Percentiles rank a stretch among this genome's conserved stretches.
phyloP scores from a whole-genome alignment of 805 yeast genomes.

The Blastobotrys americana region DNA sequence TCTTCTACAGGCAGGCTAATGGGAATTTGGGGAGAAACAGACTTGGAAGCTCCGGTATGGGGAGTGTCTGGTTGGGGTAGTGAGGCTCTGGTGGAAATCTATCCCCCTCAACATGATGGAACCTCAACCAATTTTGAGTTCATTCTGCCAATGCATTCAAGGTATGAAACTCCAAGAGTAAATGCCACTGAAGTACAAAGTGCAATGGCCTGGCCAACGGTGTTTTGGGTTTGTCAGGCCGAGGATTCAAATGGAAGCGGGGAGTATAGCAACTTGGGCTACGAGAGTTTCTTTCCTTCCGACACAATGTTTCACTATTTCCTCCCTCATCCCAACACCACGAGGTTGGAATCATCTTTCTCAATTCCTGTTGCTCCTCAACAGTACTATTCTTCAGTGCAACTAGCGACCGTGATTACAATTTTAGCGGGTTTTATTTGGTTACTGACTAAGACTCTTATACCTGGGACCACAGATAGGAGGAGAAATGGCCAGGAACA shows the following conservation, averaged over 20 bases:
- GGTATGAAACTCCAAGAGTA: constrained; percentile 40
- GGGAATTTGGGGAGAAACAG: constrained; percentile 47
- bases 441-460: constrained; percentile 22
- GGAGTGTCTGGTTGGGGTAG: constrained; percentile 41
- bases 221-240: constrained; percentile 48
- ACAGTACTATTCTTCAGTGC: constrained; percentile 28
- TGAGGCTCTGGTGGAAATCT: constrained; percentile 36
- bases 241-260: constrained; percentile 33
- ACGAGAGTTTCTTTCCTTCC: constrained; percentile 41
- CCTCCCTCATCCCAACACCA: constrained; percentile 20
- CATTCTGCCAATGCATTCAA: constrained; percentile 43
- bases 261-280: constrained; percentile 37
- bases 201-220: constrained; percentile 33
- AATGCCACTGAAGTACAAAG: constrained; percentile 14
- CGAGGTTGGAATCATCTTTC: constrained; percentile 21
- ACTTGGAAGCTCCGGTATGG: constrained; percentile 52
- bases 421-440: constrained; percentile 33
- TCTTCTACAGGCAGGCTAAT: constrained; percentile 29
- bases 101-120: constrained; percentile 18
- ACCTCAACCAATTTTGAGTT: constrained; percentile 21
- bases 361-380: constrained; percentile 40
- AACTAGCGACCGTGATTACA: constrained; percentile 32
- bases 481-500: too few species aligned
- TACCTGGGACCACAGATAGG: too few species aligned
- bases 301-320: constrained; percentile 39